A percentile compares a stretch with the other conserved stretches of the same genome.
Conservation (phyloP, 306 rosid species). For the Astragalus membranaceus region DNA sequence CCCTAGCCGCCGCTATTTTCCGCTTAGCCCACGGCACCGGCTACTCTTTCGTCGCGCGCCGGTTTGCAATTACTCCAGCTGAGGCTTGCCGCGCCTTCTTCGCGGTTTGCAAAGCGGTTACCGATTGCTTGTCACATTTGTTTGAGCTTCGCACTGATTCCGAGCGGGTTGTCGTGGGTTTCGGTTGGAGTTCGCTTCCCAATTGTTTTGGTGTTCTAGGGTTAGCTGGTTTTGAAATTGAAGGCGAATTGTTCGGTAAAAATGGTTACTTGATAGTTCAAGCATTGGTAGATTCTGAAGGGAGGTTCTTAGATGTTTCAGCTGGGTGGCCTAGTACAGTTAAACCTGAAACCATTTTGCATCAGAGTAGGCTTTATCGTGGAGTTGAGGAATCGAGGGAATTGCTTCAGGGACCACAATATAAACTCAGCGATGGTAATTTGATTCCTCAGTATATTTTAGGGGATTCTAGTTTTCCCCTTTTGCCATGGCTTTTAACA, state of each 20-base stretch:
- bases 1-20: constrained; percentile 61
- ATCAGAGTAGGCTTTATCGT: constrained; percentile 53
- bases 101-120: constrained; percentile 44
- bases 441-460: constrained; percentile 63
- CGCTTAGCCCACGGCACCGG: constrained; percentile 70
- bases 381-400: constrained; percentile 58
- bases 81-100: constrained; percentile 60
- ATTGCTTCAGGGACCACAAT: constrained; percentile 44
- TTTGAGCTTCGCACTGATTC: constrained; percentile 54
- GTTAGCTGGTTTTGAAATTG: constrained; percentile 38
- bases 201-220: constrained; percentile 78
- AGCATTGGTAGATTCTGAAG: constrained; percentile 71
- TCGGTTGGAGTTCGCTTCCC: constrained; percentile 63
- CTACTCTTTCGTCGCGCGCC: constrained; percentile 46
- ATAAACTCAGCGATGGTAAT: constrained; percentile 40
- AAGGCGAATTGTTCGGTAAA: constrained; percentile 30
- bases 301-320: constrained; percentile 72
- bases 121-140: constrained; percentile 38
- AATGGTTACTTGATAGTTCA: constrained; percentile 49
- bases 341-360: constrained; percentile 53
- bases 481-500: constrained; percentile 78
- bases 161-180: constrained; percentile 38
- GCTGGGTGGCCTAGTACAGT: constrained; percentile 78
- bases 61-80: constrained; percentile 45
- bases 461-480: constrained; percentile 74